Evolutionary conservation across 768 basidiomycete genomes (phyloP), one percentile per base, ranked within the genome.

Genomic region (Coprinopsis marcescibilis): DNA sequence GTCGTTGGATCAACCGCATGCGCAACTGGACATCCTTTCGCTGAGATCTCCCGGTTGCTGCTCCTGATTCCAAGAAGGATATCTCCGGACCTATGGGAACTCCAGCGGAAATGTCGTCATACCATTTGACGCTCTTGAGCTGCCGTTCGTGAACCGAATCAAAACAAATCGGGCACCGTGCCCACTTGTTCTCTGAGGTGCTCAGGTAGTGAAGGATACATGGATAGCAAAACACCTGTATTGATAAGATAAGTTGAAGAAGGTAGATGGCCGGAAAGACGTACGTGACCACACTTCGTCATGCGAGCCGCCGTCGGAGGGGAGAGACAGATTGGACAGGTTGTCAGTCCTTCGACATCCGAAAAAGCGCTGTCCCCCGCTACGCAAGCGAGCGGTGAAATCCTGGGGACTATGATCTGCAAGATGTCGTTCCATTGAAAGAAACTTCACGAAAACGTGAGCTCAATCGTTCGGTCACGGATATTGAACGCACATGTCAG

Each of bases 211-310:
- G 93, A 34, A 97, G 70, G 47, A 95, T 89, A 66, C 94, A 97
- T 14, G 92, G 87, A 62, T 85, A 94, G 65, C 95, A 98, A 66
- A 83, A 98, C 34, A 96, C 83, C 92, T 95, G 38, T 23, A 50
- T 21, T 39, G 42, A 51, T 55, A 30, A 53, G 17, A 37, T 52
- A n/a, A n/a, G n/a, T 30, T 49, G 34, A 4, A 44, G 40, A 45
- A 36, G 38, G 40, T 48, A 49, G 48, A 50, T 44, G 21, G 24
- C 34, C 43, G 34, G 12, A 37, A 40, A 50, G 17, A 83, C 89
- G 68, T 56, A 95, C 93, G 77, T 99, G 96, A 39, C 94, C 95
- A 56, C 94, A 98, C 70, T 91, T 95, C 19, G 94, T 97, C 84
- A 93, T 92, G 41, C 94, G 75, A 13, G 92, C 88, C 23, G 89